Evolutionary conservation across 495 filamentous ascomycete species (phyloP).

Genomic region (Amniculicola lignicola): DNA sequence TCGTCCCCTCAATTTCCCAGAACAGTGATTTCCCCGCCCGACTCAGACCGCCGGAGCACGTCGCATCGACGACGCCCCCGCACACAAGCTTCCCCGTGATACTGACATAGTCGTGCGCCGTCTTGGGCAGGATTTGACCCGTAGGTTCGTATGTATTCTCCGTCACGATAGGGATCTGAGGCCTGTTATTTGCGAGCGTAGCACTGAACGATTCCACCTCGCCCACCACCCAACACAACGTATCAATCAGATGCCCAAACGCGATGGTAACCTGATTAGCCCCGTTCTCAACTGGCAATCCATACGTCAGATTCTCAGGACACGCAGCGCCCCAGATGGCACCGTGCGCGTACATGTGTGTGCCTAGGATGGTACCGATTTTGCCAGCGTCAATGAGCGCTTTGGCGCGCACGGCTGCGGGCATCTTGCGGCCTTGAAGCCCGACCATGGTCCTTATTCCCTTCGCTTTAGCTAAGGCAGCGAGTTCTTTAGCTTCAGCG

Average conservation of each 20-base stretch:
- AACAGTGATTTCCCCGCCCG: conserved; percentile 19
- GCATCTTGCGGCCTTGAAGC: conserved; percentile 49
- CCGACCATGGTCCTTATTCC: conserved; percentile 51
- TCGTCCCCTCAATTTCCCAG: conserved; percentile 29
- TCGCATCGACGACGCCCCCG: conserved; percentile 20
- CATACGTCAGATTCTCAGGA: conserved; percentile 32
- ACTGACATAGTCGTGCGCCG: conserved; percentile 19
- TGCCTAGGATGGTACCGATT: conserved; percentile 56
- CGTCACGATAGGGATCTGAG: too few species aligned
- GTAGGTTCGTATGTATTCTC: conserved; percentile 32
- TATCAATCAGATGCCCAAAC: conserved; percentile 44
- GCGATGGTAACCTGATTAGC: conserved; percentile 54
- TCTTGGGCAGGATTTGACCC: conserved; percentile 7
- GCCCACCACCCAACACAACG: conserved; percentile 47
- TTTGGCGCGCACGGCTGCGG: conserved; percentile 41
- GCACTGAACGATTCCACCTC: conserved; percentile 46
- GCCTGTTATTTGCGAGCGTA: conserved; percentile 41
- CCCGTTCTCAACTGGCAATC: conserved; percentile 38
- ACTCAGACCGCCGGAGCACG: not conserved
- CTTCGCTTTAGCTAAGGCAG: conserved; percentile 38
- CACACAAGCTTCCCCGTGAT: conserved; percentile 17
- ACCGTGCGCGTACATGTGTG: conserved; percentile 42
- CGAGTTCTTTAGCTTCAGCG: conserved; percentile 45
- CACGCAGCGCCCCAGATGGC: conserved; percentile 34
- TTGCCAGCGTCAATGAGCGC: conserved; percentile 45